Evolutionary conservation across 176 grass and related monocot species (phyloP).

Genomic region (Dendrocalamus sinicus): DNA sequence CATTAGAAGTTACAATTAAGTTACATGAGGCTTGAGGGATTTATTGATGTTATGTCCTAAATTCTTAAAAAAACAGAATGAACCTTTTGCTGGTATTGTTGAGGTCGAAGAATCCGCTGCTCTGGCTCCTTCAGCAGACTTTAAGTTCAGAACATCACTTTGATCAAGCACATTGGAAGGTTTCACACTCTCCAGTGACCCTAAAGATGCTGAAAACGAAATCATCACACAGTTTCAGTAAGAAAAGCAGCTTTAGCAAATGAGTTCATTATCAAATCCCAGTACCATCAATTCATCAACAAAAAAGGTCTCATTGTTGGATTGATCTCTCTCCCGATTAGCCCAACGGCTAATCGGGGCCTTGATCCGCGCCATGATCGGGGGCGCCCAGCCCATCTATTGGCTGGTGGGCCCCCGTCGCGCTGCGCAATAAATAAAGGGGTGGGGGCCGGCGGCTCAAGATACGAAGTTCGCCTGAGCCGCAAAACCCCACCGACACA

Average conservation of each 20-base stretch:
- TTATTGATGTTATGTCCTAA: background rate
- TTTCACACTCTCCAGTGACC: conserved; percentile 37
- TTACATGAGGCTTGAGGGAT: background rate
- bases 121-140: conserved; percentile 34
- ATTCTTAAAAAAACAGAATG: background rate
- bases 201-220: conserved; percentile 16
- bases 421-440: too few relatives aligned
- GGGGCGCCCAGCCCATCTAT: too few relatives aligned
- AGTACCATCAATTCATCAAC: conserved; percentile 1
- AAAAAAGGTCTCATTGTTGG: background rate
- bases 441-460: too few relatives aligned
- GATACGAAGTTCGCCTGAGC: too few relatives aligned
- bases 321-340: too few relatives aligned
- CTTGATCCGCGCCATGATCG: too few relatives aligned
- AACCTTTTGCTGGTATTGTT: conserved; percentile 46
- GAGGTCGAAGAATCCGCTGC: background rate
- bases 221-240: background rate
- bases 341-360: too few relatives aligned
- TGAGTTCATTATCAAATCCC: background rate
- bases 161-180: conserved; percentile 24
- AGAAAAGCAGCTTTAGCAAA: background rate
- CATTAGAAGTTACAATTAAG: background rate
- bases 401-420: too few relatives aligned
- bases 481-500: too few relatives aligned
- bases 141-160: conserved; percentile 12